A percentile compares a stretch with the other conserved stretches of the same genome.
Evolutionary conservation across 148 eudicot species (phyloP).

Genomic region (Oxyria digyna): DNA sequence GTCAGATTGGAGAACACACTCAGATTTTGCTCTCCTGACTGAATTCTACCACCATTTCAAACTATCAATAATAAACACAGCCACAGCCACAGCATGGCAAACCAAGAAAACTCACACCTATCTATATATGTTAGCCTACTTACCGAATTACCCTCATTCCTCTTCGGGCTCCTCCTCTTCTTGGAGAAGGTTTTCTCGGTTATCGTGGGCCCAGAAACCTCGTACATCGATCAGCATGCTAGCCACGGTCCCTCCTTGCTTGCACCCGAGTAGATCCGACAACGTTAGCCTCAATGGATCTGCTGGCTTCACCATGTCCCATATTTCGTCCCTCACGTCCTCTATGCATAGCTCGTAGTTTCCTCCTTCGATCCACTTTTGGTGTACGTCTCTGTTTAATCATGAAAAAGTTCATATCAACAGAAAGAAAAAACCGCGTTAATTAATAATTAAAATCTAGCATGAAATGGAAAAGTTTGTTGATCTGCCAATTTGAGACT

Average conservation of each 20-base stretch:
- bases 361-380: conserved; percentile 98
- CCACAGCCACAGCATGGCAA: not conserved
- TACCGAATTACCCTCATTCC: conserved; percentile 17
- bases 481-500: conserved; percentile 30
- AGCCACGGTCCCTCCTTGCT: conserved; percentile 94
- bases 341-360: conserved; percentile 91
- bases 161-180: conserved; percentile 96
- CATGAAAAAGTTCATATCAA: not conserved
- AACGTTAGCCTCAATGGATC: conserved; percentile 68
- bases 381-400: conserved; percentile 82
- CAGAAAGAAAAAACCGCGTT: too few relatives aligned
- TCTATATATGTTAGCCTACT: not conserved
- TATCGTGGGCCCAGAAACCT: conserved; percentile 99
- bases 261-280: conserved; percentile 67
- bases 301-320: conserved; percentile 98
- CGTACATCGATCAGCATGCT: conserved; percentile 97
- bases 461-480: not conserved
- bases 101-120: not conserved
- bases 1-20: not conserved
- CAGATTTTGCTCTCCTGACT: not conserved
- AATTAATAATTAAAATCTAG: not conserved
- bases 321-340: conserved; percentile 92
- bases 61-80: not conserved
- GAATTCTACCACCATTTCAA: not conserved
- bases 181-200: conserved; percentile 94